phyloP scores from a whole-genome alignment of 371 early-diverging fungal species.

The Haplosporangium sp. region DNA sequence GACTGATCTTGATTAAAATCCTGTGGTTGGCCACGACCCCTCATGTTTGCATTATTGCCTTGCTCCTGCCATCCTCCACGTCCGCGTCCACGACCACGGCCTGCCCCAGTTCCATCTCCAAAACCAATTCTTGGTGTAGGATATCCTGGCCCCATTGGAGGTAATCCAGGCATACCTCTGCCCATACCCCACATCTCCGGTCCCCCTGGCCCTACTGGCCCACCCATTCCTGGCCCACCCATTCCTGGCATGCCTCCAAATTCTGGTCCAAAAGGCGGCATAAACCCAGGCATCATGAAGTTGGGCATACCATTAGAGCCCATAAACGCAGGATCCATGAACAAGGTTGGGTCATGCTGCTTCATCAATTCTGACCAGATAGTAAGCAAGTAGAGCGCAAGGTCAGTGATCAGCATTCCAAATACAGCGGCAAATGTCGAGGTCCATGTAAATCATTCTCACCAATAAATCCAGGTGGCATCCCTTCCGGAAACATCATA shows the following conservation, averaged over 20 bases:
- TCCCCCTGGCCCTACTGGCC: constrained; percentile 15
- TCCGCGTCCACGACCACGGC: constrained; percentile 41
- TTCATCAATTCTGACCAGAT: constrained; percentile 37
- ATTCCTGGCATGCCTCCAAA: constrained; percentile 23
- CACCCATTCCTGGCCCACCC: background rate
- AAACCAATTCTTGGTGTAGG: constrained; percentile 50
- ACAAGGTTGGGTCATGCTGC: constrained; percentile 39
- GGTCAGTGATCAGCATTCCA: background rate
- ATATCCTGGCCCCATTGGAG: constrained; percentile 50
- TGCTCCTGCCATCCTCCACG: constrained; percentile 41
- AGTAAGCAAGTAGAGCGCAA: background rate
- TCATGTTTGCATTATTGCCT: constrained; percentile 5
- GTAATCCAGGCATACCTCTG: constrained; percentile 38
- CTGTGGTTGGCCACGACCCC: constrained; percentile 21
- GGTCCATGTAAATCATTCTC: background rate
- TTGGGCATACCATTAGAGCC: constrained; percentile 28
- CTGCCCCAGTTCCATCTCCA: constrained; percentile 19
- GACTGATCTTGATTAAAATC: constrained; percentile 1
- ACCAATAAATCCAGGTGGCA: constrained; percentile 47
- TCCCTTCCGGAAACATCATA: constrained; percentile 34
- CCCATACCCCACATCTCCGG: constrained; percentile 51
- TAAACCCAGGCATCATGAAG: constrained; percentile 48
- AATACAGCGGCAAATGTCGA: too few species aligned
- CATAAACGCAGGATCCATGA: constrained; percentile 48
- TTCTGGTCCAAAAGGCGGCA: constrained; percentile 39